Evolutionary conservation across 176 grass and related monocot species (phyloP).

Genomic region (Eleusine indica): DNA sequence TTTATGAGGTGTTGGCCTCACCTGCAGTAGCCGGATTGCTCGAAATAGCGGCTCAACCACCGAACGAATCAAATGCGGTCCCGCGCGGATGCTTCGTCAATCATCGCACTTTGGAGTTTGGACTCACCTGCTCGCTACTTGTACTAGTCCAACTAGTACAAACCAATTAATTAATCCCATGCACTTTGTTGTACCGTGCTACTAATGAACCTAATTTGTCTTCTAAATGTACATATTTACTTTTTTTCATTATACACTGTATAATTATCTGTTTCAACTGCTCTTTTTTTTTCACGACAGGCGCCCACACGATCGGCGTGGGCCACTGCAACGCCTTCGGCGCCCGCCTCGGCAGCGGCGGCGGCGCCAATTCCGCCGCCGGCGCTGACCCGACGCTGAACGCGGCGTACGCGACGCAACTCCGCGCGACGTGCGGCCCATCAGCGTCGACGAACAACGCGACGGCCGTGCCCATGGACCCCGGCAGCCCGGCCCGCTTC

Average conservation of each 20-base stretch:
- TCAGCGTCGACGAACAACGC: conserved; percentile 21
- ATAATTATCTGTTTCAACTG: too few species aligned
- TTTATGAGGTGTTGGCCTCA: not conserved
- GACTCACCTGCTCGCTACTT: not conserved
- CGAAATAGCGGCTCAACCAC: not conserved
- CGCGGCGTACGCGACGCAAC: conserved; percentile 43
- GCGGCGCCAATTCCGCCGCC: conserved; percentile 52
- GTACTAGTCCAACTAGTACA: too few species aligned
- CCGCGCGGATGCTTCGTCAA: not conserved
- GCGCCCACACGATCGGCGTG: conserved; percentile 84
- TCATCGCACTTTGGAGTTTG: not conserved
- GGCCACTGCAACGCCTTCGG: conserved; percentile 77
- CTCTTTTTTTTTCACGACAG: conserved; percentile 25
- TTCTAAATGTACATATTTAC: not conserved
- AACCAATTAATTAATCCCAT: not conserved
- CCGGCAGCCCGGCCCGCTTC: conserved; percentile 46
- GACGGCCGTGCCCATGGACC: conserved; percentile 52
- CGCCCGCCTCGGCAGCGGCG: conserved; percentile 48
- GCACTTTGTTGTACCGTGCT: not conserved
- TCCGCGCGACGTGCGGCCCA: conserved; percentile 2
- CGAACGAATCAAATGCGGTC: not conserved
- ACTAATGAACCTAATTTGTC: not conserved
- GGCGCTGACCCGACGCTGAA: conserved; percentile 48
- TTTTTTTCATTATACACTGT: not conserved
- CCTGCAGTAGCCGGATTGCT: not conserved